A percentile compares a stretch with the other conserved stretches of the same genome.
Evolutionary conservation across 2,329 filamentous ascomycete species (phyloP).

Genomic region (Fusarium floridanum): DNA sequence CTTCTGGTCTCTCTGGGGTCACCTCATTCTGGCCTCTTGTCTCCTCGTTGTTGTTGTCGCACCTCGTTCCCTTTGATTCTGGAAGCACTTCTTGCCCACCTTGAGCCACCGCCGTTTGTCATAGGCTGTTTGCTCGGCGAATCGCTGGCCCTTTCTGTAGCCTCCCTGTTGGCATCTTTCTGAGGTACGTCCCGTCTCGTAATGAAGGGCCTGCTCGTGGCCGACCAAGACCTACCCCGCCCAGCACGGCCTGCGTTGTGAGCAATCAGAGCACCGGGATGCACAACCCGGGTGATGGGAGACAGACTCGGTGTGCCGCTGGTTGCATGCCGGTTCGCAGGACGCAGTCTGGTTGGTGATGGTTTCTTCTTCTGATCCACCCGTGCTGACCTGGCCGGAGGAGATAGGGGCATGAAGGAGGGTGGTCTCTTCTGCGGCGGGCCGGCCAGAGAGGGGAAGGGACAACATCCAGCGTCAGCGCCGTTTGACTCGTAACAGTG

Average conservation of each 20-base stretch:
- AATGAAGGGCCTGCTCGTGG: conserved; percentile 21
- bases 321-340: conserved; percentile 42
- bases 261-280: conserved; percentile 41
- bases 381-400: conserved; percentile 43
- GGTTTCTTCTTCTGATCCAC: conserved; percentile 40
- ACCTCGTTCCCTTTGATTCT: conserved; percentile 17
- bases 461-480: conserved; percentile 1
- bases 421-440: conserved; percentile 35
- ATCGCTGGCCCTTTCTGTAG: conserved; percentile 40
- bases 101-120: conserved; percentile 33
- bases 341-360: conserved; percentile 42
- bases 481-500: conserved; percentile 31
- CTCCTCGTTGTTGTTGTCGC: conserved; percentile 24
- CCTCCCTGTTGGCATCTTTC: conserved; percentile 20
- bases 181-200: conserved; percentile 22
- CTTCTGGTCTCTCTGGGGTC: conserved; percentile 8
- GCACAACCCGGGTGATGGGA: conserved; percentile 31
- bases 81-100: conserved; percentile 11
- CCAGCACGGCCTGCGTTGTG: conserved; percentile 19
- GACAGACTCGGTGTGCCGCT: conserved; percentile 46
- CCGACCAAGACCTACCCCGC: conserved; percentile 32
- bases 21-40: conserved; percentile 11
- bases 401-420: conserved; percentile 25
- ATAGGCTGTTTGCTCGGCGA: conserved; percentile 30
- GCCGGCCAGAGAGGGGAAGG: conserved; percentile 28